Percentiles rank a stretch among this genome's conserved stretches.
Conservation (phyloP, 306 rosid species). For the Potentilla sterilis region DNA sequence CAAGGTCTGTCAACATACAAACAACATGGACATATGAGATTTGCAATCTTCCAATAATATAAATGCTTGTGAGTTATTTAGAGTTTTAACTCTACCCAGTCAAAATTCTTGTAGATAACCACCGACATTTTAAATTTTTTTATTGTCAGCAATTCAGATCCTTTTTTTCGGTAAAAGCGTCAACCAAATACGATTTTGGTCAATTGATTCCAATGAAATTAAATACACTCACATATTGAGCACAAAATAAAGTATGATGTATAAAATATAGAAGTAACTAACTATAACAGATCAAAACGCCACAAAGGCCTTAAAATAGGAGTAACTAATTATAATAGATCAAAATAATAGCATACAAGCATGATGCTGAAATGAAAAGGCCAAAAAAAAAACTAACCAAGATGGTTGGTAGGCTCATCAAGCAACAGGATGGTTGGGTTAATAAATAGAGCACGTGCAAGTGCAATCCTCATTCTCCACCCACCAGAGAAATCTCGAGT, state of each 20-base stretch:
- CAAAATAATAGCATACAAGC: too few relatives aligned
- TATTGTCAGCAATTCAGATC: neutral
- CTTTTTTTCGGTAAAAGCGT: too few relatives aligned
- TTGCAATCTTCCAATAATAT: neutral
- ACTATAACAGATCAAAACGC: neutral
- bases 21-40: neutral
- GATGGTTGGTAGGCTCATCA: conserved; percentile 98
- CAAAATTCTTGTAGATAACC: neutral
- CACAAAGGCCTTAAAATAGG: neutral
- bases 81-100: neutral
- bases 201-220: neutral
- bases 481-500: conserved; percentile 98
- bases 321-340: too few relatives aligned
- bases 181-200: too few relatives aligned
- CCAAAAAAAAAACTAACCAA: conserved; percentile 45
- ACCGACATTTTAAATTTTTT: neutral
- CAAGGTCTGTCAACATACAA: conserved; percentile 60
- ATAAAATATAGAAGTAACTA: neutral
- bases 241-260: neutral
- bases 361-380: neutral
- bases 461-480: conserved; percentile 99
- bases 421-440: conserved; percentile 91
- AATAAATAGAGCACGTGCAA: conserved; percentile 92
- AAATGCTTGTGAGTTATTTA: neutral
- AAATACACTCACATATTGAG: neutral